Evolutionary conservation across 768 basidiomycete species (phyloP).

Genomic region (Suillus lakei): DNA sequence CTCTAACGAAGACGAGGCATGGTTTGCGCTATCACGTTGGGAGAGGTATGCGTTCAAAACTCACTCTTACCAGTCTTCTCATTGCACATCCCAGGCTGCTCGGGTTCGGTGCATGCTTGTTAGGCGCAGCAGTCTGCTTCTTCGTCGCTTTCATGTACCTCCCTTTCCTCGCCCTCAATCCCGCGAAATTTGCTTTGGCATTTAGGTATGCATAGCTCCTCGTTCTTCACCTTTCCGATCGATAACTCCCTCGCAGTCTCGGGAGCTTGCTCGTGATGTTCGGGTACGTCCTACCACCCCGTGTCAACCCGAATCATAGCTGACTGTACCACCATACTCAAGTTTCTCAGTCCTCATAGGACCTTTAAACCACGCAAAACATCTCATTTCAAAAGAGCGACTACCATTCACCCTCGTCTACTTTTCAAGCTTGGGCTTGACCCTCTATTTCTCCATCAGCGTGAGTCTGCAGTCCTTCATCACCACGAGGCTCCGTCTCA

Average conservation of each 20-base stretch:
- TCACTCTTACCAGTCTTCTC: background rate
- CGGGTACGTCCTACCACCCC: constrained; percentile 56
- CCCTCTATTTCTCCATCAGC: constrained; percentile 90
- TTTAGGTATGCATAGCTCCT: constrained; percentile 59
- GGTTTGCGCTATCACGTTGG: constrained; percentile 92
- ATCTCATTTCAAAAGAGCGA: constrained; percentile 80
- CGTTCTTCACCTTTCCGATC: background rate
- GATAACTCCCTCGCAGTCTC: constrained; percentile 50
- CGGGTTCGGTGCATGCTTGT: constrained; percentile 87
- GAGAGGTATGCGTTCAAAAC: constrained; percentile 62
- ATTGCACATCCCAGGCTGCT: constrained; percentile 59
- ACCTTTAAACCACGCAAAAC: constrained; percentile 91
- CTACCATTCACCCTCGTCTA: constrained; percentile 87
- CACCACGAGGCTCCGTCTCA: constrained; percentile 6
- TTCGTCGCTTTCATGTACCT: constrained; percentile 86
- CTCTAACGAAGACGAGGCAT: constrained; percentile 95
- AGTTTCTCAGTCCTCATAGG: constrained; percentile 89
- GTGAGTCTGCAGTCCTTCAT: constrained; percentile 50
- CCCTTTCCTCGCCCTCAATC: constrained; percentile 69
- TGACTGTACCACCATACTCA: constrained; percentile 1
- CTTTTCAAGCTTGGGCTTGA: constrained; percentile 80
- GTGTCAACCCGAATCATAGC: background rate
- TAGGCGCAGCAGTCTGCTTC: constrained; percentile 94
- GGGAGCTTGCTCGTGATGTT: constrained; percentile 96
- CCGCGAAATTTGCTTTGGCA: constrained; percentile 89